A percentile compares a stretch with the other conserved stretches of the same genome.
These are phyloP conservation scores for Neurospora sp. DNA, from an alignment of 495 filamentous ascomycete species.

Conservation along the genomic window DNA sequence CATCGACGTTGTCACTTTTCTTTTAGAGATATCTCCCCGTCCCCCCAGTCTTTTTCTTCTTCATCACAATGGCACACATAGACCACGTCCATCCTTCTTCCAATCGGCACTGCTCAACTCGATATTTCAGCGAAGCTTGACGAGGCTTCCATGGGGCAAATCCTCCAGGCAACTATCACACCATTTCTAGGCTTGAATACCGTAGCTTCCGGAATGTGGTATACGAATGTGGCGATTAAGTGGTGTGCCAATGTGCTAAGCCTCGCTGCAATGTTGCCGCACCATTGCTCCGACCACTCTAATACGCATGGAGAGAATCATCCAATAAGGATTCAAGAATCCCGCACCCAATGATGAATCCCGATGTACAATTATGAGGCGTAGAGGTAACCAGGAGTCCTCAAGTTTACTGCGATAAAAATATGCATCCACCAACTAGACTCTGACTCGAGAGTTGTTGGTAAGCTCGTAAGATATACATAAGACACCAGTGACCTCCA, in stretches of 20 bases:
- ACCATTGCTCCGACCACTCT: not conserved
- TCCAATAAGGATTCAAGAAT: too few relatives aligned
- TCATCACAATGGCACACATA: too few relatives aligned
- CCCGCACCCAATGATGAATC: too few relatives aligned
- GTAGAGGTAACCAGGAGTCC: not conserved
- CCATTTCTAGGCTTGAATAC: not conserved
- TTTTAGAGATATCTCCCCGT: not conserved
- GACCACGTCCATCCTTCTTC: not conserved
- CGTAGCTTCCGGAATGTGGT: not conserved
- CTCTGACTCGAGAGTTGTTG: too few relatives aligned
- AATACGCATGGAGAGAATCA: too few relatives aligned
- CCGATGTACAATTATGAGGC: not conserved
- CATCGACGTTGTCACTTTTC: not conserved
- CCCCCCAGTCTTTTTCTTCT: too few relatives aligned
- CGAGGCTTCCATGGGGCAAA: not conserved
- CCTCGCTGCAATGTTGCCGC: not conserved
- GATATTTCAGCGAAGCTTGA: not conserved
- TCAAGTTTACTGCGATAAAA: not conserved
- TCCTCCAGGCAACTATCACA: not conserved
- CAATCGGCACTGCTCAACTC: not conserved
- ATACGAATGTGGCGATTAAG: not conserved
- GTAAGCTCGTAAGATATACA: not conserved
- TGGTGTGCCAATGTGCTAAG: not conserved
- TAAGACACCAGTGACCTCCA: not conserved
- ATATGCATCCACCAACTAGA: not conserved